Base-by-base conservation (phyloP, 768 basidiomycete species). In the Auricularia sp. region DNA sequence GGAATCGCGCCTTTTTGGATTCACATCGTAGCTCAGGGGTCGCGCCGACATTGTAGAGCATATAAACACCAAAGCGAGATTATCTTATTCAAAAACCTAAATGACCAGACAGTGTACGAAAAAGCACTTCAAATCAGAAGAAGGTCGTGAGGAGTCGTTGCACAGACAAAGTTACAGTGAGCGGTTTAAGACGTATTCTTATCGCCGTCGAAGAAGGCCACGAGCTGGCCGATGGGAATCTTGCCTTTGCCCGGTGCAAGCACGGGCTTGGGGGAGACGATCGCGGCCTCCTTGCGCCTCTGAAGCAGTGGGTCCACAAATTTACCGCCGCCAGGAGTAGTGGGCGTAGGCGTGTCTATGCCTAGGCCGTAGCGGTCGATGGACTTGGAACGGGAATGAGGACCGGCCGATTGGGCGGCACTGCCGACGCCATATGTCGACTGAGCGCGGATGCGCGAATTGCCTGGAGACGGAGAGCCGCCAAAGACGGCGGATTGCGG, bases 251-350 rank as follows among this genome's bases (percentile, higher is more conserved):
- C 69, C 66, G 73, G 68, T 56, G 71, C 72, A 68, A 75, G 75
- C 69, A 76, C 78, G 68, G 78, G 78, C 3, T 77, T 67, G 1
- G 63, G 66, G n/a, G 82, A 45, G 78, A 76, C 44, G 8, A 72
- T 72, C 63, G 78, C 71, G 70, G 70, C 81, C 74, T 82, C 81
- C 75, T 90, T 88, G 69, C 80, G 84, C 70, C 91, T 81, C 72
- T 87, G 70, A 54, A 88, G 74, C 58, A 92, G 76, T 56, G 92
- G 91, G 71, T 94, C 91, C 21, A 93, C 85, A 71, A 94, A 94
- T 73, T 80, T 85, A 34, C 77, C 77, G 34, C 24, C 36, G 42
- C 76, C 72, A 64, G 39, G 8, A 14, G 77, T 74, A 24, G 72
- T 69, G 33, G 69, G 71, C 54, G 66, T 56, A 0, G 70, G 66